These are phyloP conservation scores for Cyberlindnera xylosilytica DNA, from an alignment of 805 yeast species.

Conservation along the genomic window DNA sequence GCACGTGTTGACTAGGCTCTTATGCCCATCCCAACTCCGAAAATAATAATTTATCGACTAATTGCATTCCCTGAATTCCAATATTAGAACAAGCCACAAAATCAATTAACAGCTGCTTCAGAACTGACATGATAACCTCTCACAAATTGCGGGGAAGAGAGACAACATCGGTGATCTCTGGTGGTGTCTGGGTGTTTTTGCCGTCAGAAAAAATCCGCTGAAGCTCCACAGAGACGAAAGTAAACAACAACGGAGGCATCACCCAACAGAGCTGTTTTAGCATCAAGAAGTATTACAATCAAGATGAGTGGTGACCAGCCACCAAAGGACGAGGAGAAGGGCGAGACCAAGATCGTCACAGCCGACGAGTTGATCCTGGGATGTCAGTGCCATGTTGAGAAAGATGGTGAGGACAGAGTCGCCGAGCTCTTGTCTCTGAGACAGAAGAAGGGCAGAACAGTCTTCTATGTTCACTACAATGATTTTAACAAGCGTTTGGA, in stretches of 20 bases:
- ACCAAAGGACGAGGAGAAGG: constrained; percentile 25
- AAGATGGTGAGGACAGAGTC: constrained; percentile 73
- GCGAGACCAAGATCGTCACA: constrained; percentile 25
- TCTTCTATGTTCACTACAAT: constrained; percentile 89
- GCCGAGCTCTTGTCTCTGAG: constrained; percentile 86
- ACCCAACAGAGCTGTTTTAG: no score
- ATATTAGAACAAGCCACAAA: no score
- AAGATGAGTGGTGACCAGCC: constrained; percentile 20
- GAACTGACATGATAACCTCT: no score
- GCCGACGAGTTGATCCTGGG: constrained; percentile 63
- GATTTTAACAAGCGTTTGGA: constrained; percentile 95
- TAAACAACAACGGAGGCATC: neutral
- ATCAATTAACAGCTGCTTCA: no score
- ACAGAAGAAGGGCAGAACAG: constrained; percentile 68
- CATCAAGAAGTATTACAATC: neutral
- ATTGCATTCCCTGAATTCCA: no score
- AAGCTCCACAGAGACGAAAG: neutral
- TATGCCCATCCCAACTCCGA: no score
- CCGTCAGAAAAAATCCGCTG: neutral
- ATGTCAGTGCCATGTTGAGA: constrained; percentile 75
- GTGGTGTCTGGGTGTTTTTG: neutral
- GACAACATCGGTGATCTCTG: neutral
- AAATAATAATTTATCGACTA: no score
- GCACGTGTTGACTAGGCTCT: neutral
- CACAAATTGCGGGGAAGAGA: neutral